Base-by-base conservation (phyloP, 1,139 yeast species). In the Pichia terricola region DNA sequence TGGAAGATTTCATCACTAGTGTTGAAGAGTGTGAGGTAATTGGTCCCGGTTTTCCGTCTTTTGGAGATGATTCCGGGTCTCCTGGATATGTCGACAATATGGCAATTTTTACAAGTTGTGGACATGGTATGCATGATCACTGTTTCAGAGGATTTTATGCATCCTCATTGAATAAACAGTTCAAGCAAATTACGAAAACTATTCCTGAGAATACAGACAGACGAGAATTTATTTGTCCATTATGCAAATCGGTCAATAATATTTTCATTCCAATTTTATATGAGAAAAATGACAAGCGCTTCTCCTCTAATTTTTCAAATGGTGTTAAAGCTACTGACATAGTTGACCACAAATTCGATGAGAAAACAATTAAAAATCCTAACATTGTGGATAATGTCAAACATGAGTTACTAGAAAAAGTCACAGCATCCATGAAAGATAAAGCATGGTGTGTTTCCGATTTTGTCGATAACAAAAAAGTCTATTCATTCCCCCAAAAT, bases 71-170 rank as follows among this genome's bases (percentile, higher is more conserved):
- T n/a, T 8, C 27, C 4, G 35, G 39, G 22, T 56, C 63, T 16
- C 63, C 58, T 26, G 62, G 64, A 5, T 59, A 65, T 28, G 66
- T 68, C 39, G 70, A 71, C 37, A 69, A 65, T 41, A 72, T 72
- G 43, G 66, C 81, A 6, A 78, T 84, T 1, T 69, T 88, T 5
- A 79, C 81, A 54, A 81, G 95, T 43, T 91, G 98, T 66, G 95
- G 96, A 0, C 98, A 91, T 63, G 94, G 95, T 1, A 82, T 91
- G 79, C 98, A 91, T 61, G 78, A 75, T 52, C 72, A 75, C 34
- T 91, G 98, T 58, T 84, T 81, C 54, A 61, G 75, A 45, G 78
- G 79, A 48, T 85, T 79, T 57, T 65, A 79, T 56, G 68, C 69
- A 41, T 70, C 77, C 25, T 70, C 73, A 40, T 67, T 75, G 44